Conservation (phyloP, 169 alveolate genomes). For the Babesia caballi region DNA sequence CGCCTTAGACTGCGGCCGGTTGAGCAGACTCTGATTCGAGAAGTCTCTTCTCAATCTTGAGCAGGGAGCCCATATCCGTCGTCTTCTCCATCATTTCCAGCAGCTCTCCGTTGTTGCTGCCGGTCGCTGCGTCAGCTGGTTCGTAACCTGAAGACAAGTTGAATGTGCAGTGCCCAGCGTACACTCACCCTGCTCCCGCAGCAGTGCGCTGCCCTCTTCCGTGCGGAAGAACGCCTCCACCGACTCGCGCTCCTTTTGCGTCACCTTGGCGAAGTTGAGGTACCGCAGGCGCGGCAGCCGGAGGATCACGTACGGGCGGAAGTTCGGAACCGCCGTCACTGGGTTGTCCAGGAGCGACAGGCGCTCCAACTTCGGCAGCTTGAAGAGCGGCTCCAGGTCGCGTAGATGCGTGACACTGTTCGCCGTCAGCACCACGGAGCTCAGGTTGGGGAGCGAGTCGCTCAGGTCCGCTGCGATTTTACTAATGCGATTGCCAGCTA, state of each 20-base stretch:
- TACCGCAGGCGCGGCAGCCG: constrained; percentile 73
- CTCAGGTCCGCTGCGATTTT: constrained; percentile 72
- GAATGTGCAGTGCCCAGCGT: not conserved
- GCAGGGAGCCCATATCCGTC: not conserved
- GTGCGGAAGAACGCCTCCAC: constrained; percentile 54
- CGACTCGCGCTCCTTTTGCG: constrained; percentile 68
- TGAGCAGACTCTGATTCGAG: not conserved
- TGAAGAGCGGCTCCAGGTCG: constrained; percentile 70
- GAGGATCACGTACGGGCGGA: constrained; percentile 66
- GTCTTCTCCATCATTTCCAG: constrained; percentile 15
- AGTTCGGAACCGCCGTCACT: constrained; percentile 69
- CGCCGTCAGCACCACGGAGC: constrained; percentile 83
- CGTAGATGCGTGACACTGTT: constrained; percentile 71
- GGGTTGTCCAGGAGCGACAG: constrained; percentile 65
- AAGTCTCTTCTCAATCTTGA: constrained; percentile 12
- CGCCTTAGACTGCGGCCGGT: not conserved
- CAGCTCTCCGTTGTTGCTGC: not conserved
- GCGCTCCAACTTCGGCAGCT: constrained; percentile 63
- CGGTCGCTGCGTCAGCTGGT: not conserved
- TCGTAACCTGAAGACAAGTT: constrained; percentile 1
- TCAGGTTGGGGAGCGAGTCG: constrained; percentile 78
- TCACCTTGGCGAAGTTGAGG: constrained; percentile 71
- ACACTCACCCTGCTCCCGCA: constrained; percentile 11
- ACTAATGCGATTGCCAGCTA: constrained; percentile 77
- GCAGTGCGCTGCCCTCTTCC: constrained; percentile 38